A percentile compares a stretch with the other conserved stretches of the same genome.
These are phyloP conservation scores for Blastocladiella britannica DNA, from an alignment of 192 early-diverging fungal species.

Conservation along the genomic window DNA sequence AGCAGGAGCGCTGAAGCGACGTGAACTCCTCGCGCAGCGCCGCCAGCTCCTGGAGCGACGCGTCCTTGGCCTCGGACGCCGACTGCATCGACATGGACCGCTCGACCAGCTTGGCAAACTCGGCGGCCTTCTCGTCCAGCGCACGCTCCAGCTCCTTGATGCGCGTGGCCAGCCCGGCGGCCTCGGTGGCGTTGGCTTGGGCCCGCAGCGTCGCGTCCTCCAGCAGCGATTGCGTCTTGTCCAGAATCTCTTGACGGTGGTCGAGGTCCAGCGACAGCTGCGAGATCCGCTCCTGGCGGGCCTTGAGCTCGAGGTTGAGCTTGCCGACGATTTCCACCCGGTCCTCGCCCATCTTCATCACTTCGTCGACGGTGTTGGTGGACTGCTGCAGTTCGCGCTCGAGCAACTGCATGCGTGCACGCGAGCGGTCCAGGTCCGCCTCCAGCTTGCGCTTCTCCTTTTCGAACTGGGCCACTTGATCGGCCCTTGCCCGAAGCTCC, in stretches of 20 bases:
- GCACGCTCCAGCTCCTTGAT: background rate
- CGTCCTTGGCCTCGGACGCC: background rate
- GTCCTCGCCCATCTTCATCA: background rate
- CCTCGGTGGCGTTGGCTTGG: too few relatives aligned
- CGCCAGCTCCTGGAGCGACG: background rate
- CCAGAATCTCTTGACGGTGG: background rate
- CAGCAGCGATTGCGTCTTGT: background rate
- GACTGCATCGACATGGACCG: too few relatives aligned
- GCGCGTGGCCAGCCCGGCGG: background rate
- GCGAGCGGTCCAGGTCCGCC: background rate
- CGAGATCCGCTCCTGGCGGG: background rate
- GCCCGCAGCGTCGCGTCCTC: background rate
- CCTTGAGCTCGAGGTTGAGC: background rate
- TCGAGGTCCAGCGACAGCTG: background rate
- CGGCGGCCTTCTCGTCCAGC: background rate
- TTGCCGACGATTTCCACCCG: background rate
- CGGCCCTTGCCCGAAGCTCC: background rate
- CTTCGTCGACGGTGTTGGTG: background rate
- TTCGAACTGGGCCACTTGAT: background rate
- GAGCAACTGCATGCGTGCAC: background rate
- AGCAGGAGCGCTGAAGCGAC: too few relatives aligned
- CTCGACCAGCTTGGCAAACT: background rate
- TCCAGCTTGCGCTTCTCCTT: background rate
- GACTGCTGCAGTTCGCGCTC: background rate
- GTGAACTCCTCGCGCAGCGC: background rate